Conservation (phyloP, 805 yeast species). For the Hanseniaspora valbyensis region DNA sequence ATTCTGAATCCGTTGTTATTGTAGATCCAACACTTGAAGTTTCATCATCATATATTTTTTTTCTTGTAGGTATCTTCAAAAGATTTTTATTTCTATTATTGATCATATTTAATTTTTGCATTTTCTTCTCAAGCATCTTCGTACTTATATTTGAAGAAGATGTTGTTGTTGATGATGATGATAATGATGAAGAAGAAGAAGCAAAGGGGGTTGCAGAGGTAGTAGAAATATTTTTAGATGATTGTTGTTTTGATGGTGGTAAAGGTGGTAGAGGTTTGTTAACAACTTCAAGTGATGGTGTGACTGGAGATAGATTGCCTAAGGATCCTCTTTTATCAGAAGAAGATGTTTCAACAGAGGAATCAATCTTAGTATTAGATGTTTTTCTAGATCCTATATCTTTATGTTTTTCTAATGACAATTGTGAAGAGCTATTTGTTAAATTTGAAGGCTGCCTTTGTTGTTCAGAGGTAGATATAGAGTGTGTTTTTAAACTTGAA, state of each 20-base stretch:
- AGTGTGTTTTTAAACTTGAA: conserved; percentile 22
- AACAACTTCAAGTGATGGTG: conserved; percentile 16
- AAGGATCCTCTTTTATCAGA: conserved; percentile 1
- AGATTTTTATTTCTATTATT: background rate
- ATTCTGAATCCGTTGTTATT: conserved; percentile 10
- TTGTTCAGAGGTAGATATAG: no score
- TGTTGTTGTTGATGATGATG: no score
- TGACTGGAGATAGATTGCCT: conserved; percentile 1
- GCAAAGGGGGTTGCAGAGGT: background rate
- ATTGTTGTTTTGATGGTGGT: conserved; percentile 27
- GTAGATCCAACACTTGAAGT: conserved; percentile 7
- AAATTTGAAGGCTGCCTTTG: background rate
- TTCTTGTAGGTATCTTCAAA: background rate
- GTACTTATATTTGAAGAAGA: background rate
- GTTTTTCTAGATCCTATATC: background rate
- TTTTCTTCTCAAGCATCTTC: conserved; percentile 2
- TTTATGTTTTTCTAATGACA: background rate
- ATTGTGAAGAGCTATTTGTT: background rate
- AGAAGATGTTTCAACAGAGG: background rate
- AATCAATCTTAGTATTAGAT: background rate
- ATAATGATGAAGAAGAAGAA: no score
- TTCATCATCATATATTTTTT: conserved; percentile 7
- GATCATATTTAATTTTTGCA: conserved; percentile 8
- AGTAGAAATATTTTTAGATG: no score
- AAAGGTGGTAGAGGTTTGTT: conserved; percentile 37